phyloP scores from a whole-genome alignment of 2,329 filamentous ascomycete genomes.

The Trichoderma asperellum region DNA sequence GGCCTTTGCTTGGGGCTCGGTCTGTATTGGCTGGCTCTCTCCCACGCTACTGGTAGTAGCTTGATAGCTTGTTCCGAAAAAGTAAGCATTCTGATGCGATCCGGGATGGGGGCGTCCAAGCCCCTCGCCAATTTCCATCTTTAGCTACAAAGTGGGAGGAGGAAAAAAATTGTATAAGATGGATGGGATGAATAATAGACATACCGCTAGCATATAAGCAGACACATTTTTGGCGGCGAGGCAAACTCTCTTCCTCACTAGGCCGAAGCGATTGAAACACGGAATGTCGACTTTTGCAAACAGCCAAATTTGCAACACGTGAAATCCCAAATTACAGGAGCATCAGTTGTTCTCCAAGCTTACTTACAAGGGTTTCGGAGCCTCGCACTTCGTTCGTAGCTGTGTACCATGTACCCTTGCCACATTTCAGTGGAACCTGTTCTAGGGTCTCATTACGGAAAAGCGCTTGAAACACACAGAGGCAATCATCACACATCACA shows the following conservation, averaged over 20 bases:
- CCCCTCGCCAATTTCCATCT: slow-evolving; percentile 14
- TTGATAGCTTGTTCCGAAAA: not conserved
- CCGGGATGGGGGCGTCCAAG: slow-evolving; percentile 3
- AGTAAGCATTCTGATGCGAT: slow-evolving; percentile 23
- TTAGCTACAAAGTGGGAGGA: not conserved
- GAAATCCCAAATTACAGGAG: not conserved
- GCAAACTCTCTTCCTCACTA: not conserved
- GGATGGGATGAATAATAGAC: not conserved
- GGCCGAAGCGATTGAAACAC: not conserved
- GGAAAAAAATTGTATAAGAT: not conserved
- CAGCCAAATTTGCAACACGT: not conserved
- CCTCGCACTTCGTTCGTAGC: not conserved
- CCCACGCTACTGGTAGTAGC: not conserved
- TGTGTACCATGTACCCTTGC: not conserved
- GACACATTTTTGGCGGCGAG: not conserved
- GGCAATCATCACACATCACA: not conserved
- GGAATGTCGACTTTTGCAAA: not conserved
- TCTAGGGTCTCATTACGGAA: not conserved
- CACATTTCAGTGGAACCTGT: not conserved
- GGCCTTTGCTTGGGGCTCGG: not conserved
- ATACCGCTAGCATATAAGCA: not conserved
- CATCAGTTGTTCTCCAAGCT: not conserved
- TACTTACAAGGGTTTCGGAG: slow-evolving; percentile 6
- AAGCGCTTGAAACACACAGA: not conserved
- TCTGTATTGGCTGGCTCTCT: not conserved